Evolutionary conservation across 495 filamentous ascomycete species (phyloP), one percentile per base, ranked within the genome.

Genomic region (Chaetomium cochliodes): DNA sequence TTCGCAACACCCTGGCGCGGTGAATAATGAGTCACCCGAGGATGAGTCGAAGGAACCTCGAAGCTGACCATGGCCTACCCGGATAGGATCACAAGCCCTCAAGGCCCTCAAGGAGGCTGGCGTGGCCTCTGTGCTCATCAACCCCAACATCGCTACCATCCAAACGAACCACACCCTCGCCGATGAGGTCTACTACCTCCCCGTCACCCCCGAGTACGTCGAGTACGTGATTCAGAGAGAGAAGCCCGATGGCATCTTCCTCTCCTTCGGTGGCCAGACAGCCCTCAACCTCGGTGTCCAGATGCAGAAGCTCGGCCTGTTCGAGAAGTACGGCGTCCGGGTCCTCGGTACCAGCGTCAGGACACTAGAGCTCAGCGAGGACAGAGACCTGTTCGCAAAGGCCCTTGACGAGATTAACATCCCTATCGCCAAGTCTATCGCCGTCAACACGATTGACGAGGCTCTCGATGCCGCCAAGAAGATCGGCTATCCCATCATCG

Each of bases 61-160:
- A 62, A 60, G 53, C 73, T 75, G 63, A 75, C 67, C 49, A n/a
- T 41, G 25, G 42, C 65, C 37, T 51, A 50, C 53, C 30, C 33
- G 33, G 37, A 70, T 69, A 97, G 92, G 93, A 56, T 93, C 93
- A n/a, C 93, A 92, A 78, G 93, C 93, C 60, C 88, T 96, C 74
- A 96, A 96, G 81, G 91, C 94, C n/a, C 78, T 98, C 71, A 97
- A 97, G 80, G 92, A 98, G 78, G 94, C 96, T 70, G 93, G 92
- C 37, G 96, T 97, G 44, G 88, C 92, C 73, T 97, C 94, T 6
- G 90, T 98, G 60, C 80, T 98, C 68, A 96, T 98, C 75, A 98
- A 98, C 77, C 94, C 94, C 55, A 98, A 98, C 76, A 98, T 98
- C 75, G 94, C 94, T 58, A 98, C 94, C 61, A 97, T 98, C 67